Base-by-base conservation (phyloP, 2,329 filamentous ascomycete species). In the Bipolaris oryzae region DNA sequence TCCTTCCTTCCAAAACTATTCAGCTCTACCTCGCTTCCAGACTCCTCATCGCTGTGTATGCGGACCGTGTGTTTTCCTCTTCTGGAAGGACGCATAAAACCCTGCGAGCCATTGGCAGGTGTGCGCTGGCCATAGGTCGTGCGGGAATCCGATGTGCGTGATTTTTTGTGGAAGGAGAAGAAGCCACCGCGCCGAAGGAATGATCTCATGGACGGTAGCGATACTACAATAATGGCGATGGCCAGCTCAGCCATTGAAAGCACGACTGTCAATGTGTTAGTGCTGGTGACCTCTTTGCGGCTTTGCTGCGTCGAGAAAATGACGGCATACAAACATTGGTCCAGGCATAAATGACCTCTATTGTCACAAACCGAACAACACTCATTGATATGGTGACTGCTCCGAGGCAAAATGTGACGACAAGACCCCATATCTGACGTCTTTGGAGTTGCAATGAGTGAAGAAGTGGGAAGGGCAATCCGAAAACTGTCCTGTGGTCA, bases 211-310 rank as follows among this genome's bases (percentile, higher is more conserved):
- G 68, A 64, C 9, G 68, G 68, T 1, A 69, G 51, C 1, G 65
- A 66, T 6, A 66, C 65, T 7, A 70, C 67, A 57, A 70, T 70
- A 18, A 70, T 68, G 5, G 67, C 66, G 25, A 65, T 67, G 11
- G 65, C 54, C 55, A 67, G 63, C 52, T 70, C 68, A n/a, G 68
- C 61, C 67, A 69, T 68, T 10, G 62, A 64, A 11, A 68, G 65
- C 0, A 70, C 65, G 18, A 61, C 67, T 70, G 38, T 7, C 28
- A 5, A 10, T 13, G 16, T 9, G 42, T 62, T 39, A 63, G 47
- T 47, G 16, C 13, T 38, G n/a, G 13, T 42, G 35, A 6, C 23
- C 20, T 10, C 5, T 10, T 13, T 37, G 7, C n/a, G 7, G 13
- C 28, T 33, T 7, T 34, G 16, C 9, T 33, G 16, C 16, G 18